A percentile compares a stretch with the other conserved stretches of the same genome.
Evolutionary conservation across 1,284 basidiomycete species (phyloP).

Genomic region (Trichosporon asahii): DNA sequence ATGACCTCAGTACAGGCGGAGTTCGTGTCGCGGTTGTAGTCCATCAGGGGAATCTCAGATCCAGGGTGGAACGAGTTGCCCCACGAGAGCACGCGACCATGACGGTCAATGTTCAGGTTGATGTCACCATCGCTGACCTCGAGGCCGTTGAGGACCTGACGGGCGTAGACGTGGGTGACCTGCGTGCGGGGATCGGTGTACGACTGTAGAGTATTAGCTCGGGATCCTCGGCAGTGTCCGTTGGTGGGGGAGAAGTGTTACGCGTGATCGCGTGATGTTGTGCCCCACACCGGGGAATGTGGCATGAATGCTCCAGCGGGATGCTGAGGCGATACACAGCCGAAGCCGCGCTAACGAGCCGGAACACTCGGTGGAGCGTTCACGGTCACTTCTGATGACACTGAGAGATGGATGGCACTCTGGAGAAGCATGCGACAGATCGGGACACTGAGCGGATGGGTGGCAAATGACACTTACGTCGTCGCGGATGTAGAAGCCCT

Average conservation of each 20-base stretch:
- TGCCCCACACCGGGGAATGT: not conserved
- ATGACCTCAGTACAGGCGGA: conserved; percentile 8
- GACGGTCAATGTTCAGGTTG: conserved; percentile 74
- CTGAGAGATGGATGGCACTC: not conserved
- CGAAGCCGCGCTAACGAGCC: not conserved
- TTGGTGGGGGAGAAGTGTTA: not conserved
- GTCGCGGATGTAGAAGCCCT: conserved; percentile 47
- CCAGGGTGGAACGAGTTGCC: conserved; percentile 57
- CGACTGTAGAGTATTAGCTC: conserved; percentile 57
- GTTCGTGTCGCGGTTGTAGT: not conserved
- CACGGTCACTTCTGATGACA: not conserved
- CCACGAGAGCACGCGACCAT: conserved; percentile 72
- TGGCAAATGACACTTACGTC: conserved; percentile 45
- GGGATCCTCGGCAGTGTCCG: not conserved
- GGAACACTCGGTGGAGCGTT: not conserved
- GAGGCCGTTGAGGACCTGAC: conserved; percentile 74
- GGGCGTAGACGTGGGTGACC: conserved; percentile 78
- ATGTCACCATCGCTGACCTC: conserved; percentile 84
- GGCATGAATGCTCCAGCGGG: not conserved
- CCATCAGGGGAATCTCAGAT: not conserved
- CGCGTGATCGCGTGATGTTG: conserved; percentile 1
- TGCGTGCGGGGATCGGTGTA: conserved; percentile 79
- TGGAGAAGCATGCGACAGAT: not conserved
- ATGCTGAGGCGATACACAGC: not conserved
- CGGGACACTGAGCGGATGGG: not conserved